Conservation (phyloP, 176 grass and related monocot species). For the Oropetium thomaeum region DNA sequence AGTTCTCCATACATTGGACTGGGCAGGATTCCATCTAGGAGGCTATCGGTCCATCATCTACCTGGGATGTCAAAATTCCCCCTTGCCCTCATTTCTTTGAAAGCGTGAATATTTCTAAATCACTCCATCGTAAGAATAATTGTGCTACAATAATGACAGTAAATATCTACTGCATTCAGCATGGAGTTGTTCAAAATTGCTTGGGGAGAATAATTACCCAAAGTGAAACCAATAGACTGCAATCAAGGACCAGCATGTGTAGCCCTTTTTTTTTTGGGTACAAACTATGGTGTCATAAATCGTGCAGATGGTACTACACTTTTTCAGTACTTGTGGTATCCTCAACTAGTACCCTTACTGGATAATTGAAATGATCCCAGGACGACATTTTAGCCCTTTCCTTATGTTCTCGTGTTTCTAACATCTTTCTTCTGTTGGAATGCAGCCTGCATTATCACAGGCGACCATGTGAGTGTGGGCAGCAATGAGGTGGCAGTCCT, state of each 20-base stretch:
- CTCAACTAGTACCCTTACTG: slow-evolving; percentile 9
- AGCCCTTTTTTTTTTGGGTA: slow-evolving; percentile 7
- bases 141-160: neutral
- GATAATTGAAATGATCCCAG: slow-evolving; percentile 18
- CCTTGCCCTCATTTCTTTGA: neutral
- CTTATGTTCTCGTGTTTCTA: slow-evolving; percentile 28
- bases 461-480: slow-evolving; percentile 39
- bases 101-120: slow-evolving; percentile 15
- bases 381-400: slow-evolving; percentile 25
- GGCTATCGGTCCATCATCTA: slow-evolving; percentile 35
- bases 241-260: neutral
- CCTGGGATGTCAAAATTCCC: slow-evolving; percentile 29
- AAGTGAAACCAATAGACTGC: neutral
- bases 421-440: slow-evolving; percentile 21
- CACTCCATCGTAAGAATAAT: neutral
- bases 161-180: slow-evolving; percentile 4
- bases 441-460: slow-evolving; percentile 39
- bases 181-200: neutral
- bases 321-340: slow-evolving; percentile 28
- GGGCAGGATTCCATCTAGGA: slow-evolving; percentile 28
- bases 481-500: slow-evolving; percentile 41
- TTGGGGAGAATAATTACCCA: neutral
- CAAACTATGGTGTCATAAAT: neutral
- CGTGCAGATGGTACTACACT: slow-evolving; percentile 6
- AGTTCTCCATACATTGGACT: slow-evolving; percentile 36